Evolutionary conservation across 495 filamentous ascomycete genomes (phyloP), one percentile per base, ranked within the genome.

Genomic region (Pyronema domesticum): DNA sequence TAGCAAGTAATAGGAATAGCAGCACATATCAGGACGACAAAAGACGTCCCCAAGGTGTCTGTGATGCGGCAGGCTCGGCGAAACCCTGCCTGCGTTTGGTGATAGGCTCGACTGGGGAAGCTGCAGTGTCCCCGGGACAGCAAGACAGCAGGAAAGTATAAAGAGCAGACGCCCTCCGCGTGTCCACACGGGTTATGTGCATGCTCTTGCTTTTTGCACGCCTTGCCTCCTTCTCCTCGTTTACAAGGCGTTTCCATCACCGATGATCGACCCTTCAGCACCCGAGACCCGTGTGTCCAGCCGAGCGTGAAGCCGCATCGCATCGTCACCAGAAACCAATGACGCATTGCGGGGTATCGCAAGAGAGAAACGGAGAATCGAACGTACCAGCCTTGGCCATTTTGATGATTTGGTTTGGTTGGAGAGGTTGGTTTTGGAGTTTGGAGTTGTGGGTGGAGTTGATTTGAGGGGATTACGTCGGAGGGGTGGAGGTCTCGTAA

Each of bases 311-410:
- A 11, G 45, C n/a, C 45, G 19, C 45, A 42, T 13, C 39, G 5
- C 39, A 17, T 13, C 39, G 15, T 13, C 39, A 13, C 39, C 15
- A 7, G 15, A 42, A 42, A 3, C 39, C 39, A 17, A 42, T 42
- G 45, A 13, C 10, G n/a, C 45, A 15, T 43, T 13, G 39, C 3
- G 13, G 19, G 19, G 10, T 11, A 47, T 14, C 19, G 13, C 35
- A 42, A 43, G 42, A 40, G 37, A 9, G 11, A 13, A 40, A 53
- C 37, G 15, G 52, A 19, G 45, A 23, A 14, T 48, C 23, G 30
- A 57, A 79, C 86, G 68, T 77, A 94, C 86, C 86, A 74, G 86
- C 86, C 77, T 91, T 94, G 73, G 91, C 86, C 86, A 94, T 94
- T 78, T 76, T 89, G 80, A 53, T n/a, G n/a, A n/a, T 18, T 14